Conservation (phyloP, 805 yeast species). For the Candida ulmi region DNA sequence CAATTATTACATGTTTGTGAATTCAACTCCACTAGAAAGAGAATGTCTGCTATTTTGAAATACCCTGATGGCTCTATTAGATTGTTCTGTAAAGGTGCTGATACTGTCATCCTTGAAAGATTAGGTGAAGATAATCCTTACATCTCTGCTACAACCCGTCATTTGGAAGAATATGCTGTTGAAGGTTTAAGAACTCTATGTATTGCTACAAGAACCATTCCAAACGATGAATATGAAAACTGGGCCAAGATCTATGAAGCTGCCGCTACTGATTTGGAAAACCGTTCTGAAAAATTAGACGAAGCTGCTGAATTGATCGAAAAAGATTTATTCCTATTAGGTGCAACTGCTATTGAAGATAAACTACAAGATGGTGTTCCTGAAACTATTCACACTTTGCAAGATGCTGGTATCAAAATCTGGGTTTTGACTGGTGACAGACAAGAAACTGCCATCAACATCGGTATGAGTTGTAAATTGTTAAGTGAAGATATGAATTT, state of each 20-base stretch:
- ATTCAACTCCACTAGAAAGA: constrained; percentile 93
- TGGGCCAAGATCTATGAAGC: constrained; percentile 68
- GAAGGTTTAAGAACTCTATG: constrained; percentile 95
- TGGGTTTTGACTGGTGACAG: constrained; percentile 99
- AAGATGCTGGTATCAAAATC: constrained; percentile 92
- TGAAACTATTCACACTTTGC: constrained; percentile 90
- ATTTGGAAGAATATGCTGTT: constrained; percentile 92
- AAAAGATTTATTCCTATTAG: constrained; percentile 68
- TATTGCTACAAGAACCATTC: constrained; percentile 76
- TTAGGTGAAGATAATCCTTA: constrained; percentile 69
- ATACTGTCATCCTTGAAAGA: constrained; percentile 89
- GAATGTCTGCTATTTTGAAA: constrained; percentile 94
- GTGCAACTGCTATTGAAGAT: constrained; percentile 98
- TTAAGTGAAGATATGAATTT: constrained; percentile 94
- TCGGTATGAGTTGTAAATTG: constrained; percentile 96
- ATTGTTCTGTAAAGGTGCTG: constrained; percentile 95
- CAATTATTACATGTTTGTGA: constrained; percentile 90
- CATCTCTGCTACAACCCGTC: constrained; percentile 75
- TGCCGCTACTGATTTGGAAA: constrained; percentile 77
- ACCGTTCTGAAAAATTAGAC: constrained; percentile 74
- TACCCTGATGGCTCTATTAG: constrained; percentile 92
- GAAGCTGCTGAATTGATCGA: constrained; percentile 89
- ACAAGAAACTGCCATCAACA: constrained; percentile 97
- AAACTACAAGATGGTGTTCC: constrained; percentile 98
- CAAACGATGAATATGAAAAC: constrained; percentile 66